Evolutionary conservation across 1,284 basidiomycete genomes (phyloP).

Genomic region (Boletellus deceptivus): DNA sequence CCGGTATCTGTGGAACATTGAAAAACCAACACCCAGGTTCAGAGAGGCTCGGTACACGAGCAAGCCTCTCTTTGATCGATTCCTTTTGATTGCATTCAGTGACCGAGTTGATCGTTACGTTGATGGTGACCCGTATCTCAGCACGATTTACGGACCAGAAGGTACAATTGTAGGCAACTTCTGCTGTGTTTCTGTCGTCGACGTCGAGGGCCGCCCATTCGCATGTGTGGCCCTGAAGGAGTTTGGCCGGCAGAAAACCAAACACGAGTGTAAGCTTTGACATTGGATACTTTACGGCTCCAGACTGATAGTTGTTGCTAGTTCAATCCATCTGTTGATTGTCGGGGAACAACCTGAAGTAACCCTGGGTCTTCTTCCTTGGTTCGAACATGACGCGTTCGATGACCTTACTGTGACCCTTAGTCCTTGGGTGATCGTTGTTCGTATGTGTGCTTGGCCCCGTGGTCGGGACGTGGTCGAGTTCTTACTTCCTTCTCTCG

Average conservation of each 20-base stretch:
- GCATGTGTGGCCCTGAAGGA: slow-evolving; percentile 17
- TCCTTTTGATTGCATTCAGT: slow-evolving; percentile 14
- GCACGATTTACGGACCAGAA: slow-evolving; percentile 3
- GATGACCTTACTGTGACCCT: slow-evolving; percentile 2
- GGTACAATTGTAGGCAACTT: slow-evolving; percentile 8
- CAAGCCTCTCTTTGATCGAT: slow-evolving; percentile 10
- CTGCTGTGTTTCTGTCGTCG: slow-evolving; percentile 12
- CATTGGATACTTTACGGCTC: neutral
- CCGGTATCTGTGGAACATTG: slow-evolving; percentile 1
- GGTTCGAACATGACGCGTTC: slow-evolving; percentile 6
- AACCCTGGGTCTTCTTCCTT: slow-evolving; percentile 12
- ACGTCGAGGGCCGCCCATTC: slow-evolving; percentile 14
- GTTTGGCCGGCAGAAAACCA: neutral
- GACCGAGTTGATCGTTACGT: slow-evolving; percentile 9
- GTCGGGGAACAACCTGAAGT: slow-evolving; percentile 1
- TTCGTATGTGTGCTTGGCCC: neutral
- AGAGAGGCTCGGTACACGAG: slow-evolving; percentile 17
- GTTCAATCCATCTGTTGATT: slow-evolving; percentile 15
- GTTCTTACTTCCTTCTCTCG: neutral
- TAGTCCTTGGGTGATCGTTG: slow-evolving; percentile 15
- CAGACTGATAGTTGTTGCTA: slow-evolving; percentile 2
- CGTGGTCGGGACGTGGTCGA: neutral
- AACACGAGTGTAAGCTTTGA: slow-evolving; percentile 4
- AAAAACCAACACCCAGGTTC: neutral
- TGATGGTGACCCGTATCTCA: neutral